A percentile compares a stretch with the other conserved stretches of the same genome.
Conservation (phyloP, 2,329 filamentous ascomycete species). For the Stemphylium vesicarium region DNA sequence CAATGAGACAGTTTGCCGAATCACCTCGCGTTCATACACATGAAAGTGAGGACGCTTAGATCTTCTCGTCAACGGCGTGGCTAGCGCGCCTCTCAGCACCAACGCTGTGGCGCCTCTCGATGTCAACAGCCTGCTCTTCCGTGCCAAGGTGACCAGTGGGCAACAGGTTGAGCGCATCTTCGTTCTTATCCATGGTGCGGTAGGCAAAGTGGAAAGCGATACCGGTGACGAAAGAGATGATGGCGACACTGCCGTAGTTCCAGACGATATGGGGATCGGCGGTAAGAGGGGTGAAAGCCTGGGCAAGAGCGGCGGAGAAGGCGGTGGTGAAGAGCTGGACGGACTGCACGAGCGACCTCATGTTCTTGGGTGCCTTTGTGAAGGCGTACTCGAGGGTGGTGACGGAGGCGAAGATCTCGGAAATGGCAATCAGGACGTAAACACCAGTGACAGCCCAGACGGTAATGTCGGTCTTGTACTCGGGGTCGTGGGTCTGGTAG, state of each 20-base stretch:
- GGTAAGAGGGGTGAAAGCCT: conserved; percentile 39
- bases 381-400: conserved; percentile 76
- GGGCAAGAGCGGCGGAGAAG: conserved; percentile 39
- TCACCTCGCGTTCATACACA: background rate
- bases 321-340: conserved; percentile 47
- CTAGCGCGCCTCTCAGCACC: conserved; percentile 22
- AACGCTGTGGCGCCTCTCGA: conserved; percentile 36
- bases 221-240: conserved; percentile 45
- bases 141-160: conserved; percentile 47
- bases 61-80: conserved; percentile 22
- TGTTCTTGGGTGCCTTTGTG: conserved; percentile 72
- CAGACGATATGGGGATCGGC: conserved; percentile 38
- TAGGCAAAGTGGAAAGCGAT: conserved; percentile 42
- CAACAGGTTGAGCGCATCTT: conserved; percentile 48
- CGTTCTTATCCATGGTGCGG: conserved; percentile 42
- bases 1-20: background rate
- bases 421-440: conserved; percentile 62
- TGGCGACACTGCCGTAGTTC: conserved; percentile 47
- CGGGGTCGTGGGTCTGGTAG: conserved; percentile 48
- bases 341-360: conserved; percentile 56
- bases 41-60: background rate
- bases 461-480: conserved; percentile 55
- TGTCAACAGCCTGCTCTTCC: conserved; percentile 32
- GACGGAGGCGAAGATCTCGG: conserved; percentile 70
- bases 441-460: conserved; percentile 61